A percentile compares a stretch with the other conserved stretches of the same genome.
Conservation (phyloP, 176 grass and related monocot species). For the Carex pumila region DNA sequence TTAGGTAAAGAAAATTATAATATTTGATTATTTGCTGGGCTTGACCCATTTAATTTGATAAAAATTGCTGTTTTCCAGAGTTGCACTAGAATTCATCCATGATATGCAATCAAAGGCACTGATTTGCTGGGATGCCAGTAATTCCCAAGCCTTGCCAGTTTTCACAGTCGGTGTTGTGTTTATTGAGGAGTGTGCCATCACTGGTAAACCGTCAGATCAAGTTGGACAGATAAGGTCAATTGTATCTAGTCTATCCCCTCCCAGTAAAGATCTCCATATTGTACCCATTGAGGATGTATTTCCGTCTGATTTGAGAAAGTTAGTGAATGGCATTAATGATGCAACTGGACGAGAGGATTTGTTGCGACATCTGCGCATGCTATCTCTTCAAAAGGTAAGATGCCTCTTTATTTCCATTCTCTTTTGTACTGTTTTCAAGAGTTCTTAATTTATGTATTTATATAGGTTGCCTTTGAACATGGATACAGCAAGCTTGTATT, state of each 20-base stretch:
- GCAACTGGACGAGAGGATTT: constrained; percentile 84
- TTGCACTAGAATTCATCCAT: constrained; percentile 75
- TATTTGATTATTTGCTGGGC: background rate
- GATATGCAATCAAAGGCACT: constrained; percentile 77
- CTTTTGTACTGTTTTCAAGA: background rate
- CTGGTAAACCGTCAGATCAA: background rate
- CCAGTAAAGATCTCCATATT: constrained; percentile 45
- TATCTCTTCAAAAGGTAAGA: constrained; percentile 63
- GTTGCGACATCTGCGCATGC: constrained; percentile 44
- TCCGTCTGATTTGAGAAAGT: constrained; percentile 31
- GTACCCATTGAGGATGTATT: constrained; percentile 40
- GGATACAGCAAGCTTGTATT: constrained; percentile 75
- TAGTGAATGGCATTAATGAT: constrained; percentile 46
- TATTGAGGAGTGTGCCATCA: constrained; percentile 47
- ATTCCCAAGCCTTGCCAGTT: constrained; percentile 60
- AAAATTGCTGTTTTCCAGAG: constrained; percentile 28
- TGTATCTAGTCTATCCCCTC: constrained; percentile 28
- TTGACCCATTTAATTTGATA: background rate
- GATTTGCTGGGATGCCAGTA: constrained; percentile 74
- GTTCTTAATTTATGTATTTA: constrained; percentile 20
- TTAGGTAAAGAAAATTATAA: background rate
- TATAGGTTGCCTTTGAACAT: constrained; percentile 63
- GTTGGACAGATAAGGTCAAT: constrained; percentile 41
- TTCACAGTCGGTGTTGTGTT: constrained; percentile 63
- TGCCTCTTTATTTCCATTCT: background rate